phyloP scores from a whole-genome alignment of 768 basidiomycete species.

The Amanita molliuscula region DNA sequence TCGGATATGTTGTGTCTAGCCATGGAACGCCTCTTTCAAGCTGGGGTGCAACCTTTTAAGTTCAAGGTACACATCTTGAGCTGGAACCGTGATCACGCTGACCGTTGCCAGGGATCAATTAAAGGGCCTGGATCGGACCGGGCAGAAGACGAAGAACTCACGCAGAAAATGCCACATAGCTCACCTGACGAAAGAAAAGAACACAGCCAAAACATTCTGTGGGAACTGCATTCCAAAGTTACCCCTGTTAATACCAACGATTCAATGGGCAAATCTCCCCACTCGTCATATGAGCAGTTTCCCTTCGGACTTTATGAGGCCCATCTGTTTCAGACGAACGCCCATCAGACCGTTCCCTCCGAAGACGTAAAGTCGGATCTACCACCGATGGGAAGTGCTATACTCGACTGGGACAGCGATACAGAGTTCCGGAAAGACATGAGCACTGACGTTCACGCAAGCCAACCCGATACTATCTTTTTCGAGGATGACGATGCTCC shows the following conservation, averaged over 20 bases:
- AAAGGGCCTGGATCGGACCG: not conserved
- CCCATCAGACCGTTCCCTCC: not conserved
- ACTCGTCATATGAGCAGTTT: not conserved
- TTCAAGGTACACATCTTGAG: constrained; percentile 32
- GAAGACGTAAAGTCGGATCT: not conserved
- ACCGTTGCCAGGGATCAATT: not conserved
- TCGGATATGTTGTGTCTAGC: constrained; percentile 27
- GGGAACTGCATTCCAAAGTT: not conserved
- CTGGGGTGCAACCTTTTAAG: constrained; percentile 27
- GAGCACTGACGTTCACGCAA: not conserved
- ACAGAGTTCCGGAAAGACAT: not conserved
- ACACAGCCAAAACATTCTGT: not conserved
- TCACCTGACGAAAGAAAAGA: constrained; percentile 1
- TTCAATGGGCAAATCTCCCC: not conserved
- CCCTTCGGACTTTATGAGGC: not conserved
- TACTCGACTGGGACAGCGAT: not conserved
- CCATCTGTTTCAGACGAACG: not conserved
- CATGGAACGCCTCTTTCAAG: constrained; percentile 35
- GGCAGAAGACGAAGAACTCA: constrained; percentile 8
- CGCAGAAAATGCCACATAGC: constrained; percentile 2
- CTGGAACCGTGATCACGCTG: not conserved
- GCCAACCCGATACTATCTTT: not conserved
- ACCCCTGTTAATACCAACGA: not conserved
- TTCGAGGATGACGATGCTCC: not conserved
- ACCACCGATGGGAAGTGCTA: not conserved